Evolutionary conservation across 1,284 basidiomycete genomes (phyloP).

Genomic region (Naganishia albida): DNA sequence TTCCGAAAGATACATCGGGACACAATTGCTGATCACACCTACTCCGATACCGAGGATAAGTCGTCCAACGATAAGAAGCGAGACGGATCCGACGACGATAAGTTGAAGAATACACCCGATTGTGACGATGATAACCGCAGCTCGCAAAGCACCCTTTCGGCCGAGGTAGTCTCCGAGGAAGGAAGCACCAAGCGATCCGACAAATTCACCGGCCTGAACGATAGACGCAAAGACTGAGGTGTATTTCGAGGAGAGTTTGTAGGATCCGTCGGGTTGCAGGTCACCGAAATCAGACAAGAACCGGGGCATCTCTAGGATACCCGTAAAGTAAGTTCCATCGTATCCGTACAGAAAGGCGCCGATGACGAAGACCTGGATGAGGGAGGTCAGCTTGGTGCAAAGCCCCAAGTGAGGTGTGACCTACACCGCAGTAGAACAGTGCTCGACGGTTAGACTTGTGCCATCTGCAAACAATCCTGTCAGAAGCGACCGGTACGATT

Average conservation of each 20-base stretch:
- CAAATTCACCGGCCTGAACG: constrained; percentile 43
- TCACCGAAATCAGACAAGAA: constrained; percentile 53
- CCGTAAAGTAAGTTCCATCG: constrained; percentile 46
- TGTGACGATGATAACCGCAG: constrained; percentile 52
- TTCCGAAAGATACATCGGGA: constrained; percentile 55
- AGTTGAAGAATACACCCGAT: constrained; percentile 58
- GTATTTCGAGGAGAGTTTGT: constrained; percentile 45
- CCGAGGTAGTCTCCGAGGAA: constrained; percentile 52
- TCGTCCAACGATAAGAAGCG: constrained; percentile 59
- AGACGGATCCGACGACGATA: constrained; percentile 53
- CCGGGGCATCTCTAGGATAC: constrained; percentile 52
- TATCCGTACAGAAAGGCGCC: constrained; percentile 31
- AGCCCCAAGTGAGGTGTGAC: constrained; percentile 22
- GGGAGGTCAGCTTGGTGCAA: not conserved
- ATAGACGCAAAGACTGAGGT: constrained; percentile 52
- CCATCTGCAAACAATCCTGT: constrained; percentile 14
- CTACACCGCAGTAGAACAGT: constrained; percentile 47
- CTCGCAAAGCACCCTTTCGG: constrained; percentile 51
- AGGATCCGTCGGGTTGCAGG: constrained; percentile 38
- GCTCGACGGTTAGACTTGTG: constrained; percentile 45
- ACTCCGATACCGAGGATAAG: constrained; percentile 59
- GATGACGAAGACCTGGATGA: constrained; percentile 23
- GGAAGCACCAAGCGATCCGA: constrained; percentile 48
- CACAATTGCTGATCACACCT: constrained; percentile 59
- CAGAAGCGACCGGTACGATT: too few species aligned